Evolutionary conservation across 1,284 basidiomycete genomes (phyloP), one percentile per base, ranked within the genome.

Genomic region (Apiotrichum domesticum): DNA sequence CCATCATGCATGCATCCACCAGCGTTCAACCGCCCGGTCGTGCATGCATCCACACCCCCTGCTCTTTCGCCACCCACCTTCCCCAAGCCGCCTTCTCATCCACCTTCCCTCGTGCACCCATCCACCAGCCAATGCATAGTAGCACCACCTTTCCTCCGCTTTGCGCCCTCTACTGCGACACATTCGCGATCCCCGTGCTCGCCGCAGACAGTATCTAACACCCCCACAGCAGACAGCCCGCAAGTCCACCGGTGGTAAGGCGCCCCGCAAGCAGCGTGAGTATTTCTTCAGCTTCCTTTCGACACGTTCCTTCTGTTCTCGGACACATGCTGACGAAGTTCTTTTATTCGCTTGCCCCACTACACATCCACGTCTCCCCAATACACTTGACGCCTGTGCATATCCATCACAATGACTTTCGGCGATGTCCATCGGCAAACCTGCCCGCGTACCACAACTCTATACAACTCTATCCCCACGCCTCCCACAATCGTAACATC

Each of bases 221-320:
- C 58, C 42, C 48, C 57, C 54, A 40, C 69, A 80, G 82, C 83
- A 84, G 80, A 84, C 83, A 69, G 83, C 83, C 60, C 82, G 84
- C 68, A 84, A 84, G 76, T 83, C 82, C 50, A 84, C 83, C 66
- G 83, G 83, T 75, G 79, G 78, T 64, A 81, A 81, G 71, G 80
- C 79, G 40, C 80, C 80, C 56, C 72, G 80, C 61, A 82, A 82
- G 78, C 80, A 82, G 71, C 79, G 73, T 75, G 58, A 69, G 73
- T 70, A 34, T 29, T 47, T 46, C 39, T 33, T 48, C 21, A 4
- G 37, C 47, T 29, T 35, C 46, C n/a, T 4, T 33, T 40, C 40
- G 29, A 40, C 32, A 52, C 49, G 14, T 57, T 43, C 40, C 42
- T 52, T 46, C 29, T 21, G 14, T 29, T 46, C 15, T 46, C 45